These are phyloP conservation scores for grape (Vitis vinifera) DNA, from an alignment of 164 flowering plant genomes.

Conservation along the genomic window DNA sequence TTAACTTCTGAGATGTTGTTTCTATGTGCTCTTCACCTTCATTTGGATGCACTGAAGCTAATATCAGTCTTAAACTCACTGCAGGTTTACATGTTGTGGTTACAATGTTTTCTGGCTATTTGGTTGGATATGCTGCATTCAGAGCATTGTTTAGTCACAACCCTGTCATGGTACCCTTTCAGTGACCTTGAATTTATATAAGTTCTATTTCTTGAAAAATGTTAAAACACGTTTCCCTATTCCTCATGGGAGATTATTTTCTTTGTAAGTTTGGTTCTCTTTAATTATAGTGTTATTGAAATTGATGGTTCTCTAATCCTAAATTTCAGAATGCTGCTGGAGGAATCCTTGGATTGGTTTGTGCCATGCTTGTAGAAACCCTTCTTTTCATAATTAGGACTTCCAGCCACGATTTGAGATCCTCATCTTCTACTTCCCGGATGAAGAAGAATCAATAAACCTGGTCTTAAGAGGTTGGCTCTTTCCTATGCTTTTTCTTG, in stretches of 20 bases:
- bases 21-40: no score
- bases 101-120: constrained; percentile 85
- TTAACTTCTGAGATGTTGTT: neutral
- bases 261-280: neutral
- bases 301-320: constrained; percentile 3
- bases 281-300: neutral
- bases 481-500: neutral
- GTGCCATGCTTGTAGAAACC: constrained; percentile 85
- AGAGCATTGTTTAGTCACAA: constrained; percentile 76
- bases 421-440: constrained; percentile 36
- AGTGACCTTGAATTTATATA: neutral
- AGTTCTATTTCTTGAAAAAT: neutral
- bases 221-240: neutral
- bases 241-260: neutral
- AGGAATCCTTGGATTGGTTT: constrained; percentile 82
- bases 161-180: constrained; percentile 63
- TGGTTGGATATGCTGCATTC: constrained; percentile 85
- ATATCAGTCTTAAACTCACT: neutral
- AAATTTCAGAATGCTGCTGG: constrained; percentile 80
- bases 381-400: constrained; percentile 76
- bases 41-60: no score
- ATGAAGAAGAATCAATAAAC: constrained; percentile 60
- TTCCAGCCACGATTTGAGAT: constrained; percentile 30
- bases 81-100: constrained; percentile 85
- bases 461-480: neutral